Evolutionary conservation across 108 stramenopile species (phyloP).

Genomic region (Pseudonitzschia pungens): DNA sequence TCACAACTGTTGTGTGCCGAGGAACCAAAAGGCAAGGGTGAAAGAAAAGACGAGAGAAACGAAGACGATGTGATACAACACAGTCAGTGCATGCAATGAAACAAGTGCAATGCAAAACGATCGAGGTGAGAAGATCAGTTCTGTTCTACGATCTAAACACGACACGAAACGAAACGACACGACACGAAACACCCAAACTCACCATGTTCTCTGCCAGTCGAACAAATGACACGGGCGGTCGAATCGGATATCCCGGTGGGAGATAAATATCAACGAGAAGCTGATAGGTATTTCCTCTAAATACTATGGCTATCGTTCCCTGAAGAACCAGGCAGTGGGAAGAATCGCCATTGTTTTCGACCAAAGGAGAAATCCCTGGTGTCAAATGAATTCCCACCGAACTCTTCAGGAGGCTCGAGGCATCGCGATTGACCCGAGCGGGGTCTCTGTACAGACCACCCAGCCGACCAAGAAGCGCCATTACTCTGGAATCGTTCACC

Average conservation of each 20-base stretch:
- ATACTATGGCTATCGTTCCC: slow-evolving; percentile 92
- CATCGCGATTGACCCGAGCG: slow-evolving; percentile 70
- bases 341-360: slow-evolving; percentile 62
- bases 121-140: background rate
- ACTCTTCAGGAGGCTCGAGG: slow-evolving; percentile 53
- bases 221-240: slow-evolving; percentile 85
- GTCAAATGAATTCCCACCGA: slow-evolving; percentile 56
- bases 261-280: slow-evolving; percentile 92
- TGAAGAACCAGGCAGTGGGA: slow-evolving; percentile 58
- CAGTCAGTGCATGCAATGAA: no score
- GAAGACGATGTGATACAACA: background rate
- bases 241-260: slow-evolving; percentile 79
- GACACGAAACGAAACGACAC: background rate
- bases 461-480: slow-evolving; percentile 52
- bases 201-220: slow-evolving; percentile 74
- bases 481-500: slow-evolving; percentile 55
- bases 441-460: slow-evolving; percentile 82
- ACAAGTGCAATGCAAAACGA: background rate
- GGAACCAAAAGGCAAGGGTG: no score
- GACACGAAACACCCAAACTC: background rate
- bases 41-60: background rate
- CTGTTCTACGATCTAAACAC: background rate
- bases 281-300: slow-evolving; percentile 85
- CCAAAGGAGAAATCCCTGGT: slow-evolving; percentile 62
- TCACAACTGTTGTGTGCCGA: no score